Percentiles rank a stretch among this genome's conserved stretches.
phyloP scores from a whole-genome alignment of 2,329 filamentous ascomycete genomes.

The Delphinella strobiligena region DNA sequence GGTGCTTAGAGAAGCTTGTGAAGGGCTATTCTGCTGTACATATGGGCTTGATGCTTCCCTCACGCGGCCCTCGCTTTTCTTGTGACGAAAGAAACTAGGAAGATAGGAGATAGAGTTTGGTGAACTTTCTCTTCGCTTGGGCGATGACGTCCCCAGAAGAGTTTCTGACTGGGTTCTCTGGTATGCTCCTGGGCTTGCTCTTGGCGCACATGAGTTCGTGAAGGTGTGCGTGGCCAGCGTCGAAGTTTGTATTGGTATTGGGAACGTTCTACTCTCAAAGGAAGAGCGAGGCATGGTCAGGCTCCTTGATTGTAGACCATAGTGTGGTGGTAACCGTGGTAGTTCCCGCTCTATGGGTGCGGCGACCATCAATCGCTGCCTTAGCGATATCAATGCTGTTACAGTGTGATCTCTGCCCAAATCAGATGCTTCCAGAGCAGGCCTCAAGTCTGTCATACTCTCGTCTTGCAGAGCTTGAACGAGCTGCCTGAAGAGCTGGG shows the following conservation, averaged over 20 bases:
- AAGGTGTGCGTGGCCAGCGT: too few species aligned
- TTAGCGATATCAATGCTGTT: slow-evolving; percentile 16
- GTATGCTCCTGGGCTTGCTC: too few species aligned
- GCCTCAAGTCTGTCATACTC: slow-evolving; percentile 16
- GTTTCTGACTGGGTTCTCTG: too few species aligned
- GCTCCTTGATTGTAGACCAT: background rate
- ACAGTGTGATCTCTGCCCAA: slow-evolving; percentile 19
- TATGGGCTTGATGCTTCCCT: too few species aligned
- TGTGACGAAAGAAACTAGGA: background rate
- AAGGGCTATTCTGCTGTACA: too few species aligned
- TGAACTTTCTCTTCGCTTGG: background rate
- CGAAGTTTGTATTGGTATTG: too few species aligned
- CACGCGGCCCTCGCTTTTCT: background rate
- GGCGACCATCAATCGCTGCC: slow-evolving; percentile 16
- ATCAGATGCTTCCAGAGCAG: slow-evolving; percentile 20
- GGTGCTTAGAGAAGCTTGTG: too few species aligned
- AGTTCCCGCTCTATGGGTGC: slow-evolving; percentile 5
- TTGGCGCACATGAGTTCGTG: too few species aligned
- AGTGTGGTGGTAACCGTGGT: background rate
- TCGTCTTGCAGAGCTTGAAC: slow-evolving; percentile 19
- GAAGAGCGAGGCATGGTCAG: too few species aligned
- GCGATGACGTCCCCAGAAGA: too few species aligned
- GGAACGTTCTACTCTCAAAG: too few species aligned
- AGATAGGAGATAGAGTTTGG: background rate
- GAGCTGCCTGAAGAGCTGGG: slow-evolving; percentile 19